Conservation (phyloP, 495 filamentous ascomycete genomes). For the Rusavskia elegans region DNA sequence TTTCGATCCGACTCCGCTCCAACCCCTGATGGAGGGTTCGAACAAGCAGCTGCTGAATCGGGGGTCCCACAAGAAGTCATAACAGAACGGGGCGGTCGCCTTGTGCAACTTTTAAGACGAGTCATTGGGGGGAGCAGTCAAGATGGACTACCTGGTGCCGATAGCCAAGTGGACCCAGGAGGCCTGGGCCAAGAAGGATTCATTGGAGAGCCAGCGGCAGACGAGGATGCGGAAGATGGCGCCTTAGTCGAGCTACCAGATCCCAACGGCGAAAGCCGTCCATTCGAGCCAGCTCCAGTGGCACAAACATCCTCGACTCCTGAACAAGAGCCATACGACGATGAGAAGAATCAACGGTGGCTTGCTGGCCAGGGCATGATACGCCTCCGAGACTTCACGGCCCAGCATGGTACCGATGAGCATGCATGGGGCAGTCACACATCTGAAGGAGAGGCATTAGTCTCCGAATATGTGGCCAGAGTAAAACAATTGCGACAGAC, state of each 20-base stretch:
- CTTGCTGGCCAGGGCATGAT: conserved; percentile 10
- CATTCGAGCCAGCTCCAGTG: not conserved
- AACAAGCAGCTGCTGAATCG: not conserved
- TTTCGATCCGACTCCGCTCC: not conserved
- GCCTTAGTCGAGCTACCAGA: not conserved
- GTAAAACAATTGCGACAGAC: conserved; percentile 10
- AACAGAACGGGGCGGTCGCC: not conserved
- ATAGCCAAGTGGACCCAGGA: not conserved
- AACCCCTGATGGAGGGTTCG: not conserved
- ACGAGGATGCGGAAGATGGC: not conserved
- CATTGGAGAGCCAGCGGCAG: not conserved
- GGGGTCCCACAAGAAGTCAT: not conserved
- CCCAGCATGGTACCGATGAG: conserved; percentile 11
- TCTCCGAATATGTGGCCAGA: conserved; percentile 11
- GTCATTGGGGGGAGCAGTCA: not conserved
- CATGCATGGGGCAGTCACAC: conserved; percentile 1
- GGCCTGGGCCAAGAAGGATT: not conserved
- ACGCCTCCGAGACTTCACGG: conserved; percentile 11
- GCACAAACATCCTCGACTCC: not conserved
- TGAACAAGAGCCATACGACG: conserved; percentile 5
- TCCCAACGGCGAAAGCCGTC: not conserved
- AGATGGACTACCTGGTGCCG: not conserved
- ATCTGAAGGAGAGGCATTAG: not conserved
- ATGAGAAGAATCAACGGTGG: conserved; percentile 11
- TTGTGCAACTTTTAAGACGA: not conserved